Conservation (phyloP, 345 rosid genomes). For the Passiflora organensis region DNA sequence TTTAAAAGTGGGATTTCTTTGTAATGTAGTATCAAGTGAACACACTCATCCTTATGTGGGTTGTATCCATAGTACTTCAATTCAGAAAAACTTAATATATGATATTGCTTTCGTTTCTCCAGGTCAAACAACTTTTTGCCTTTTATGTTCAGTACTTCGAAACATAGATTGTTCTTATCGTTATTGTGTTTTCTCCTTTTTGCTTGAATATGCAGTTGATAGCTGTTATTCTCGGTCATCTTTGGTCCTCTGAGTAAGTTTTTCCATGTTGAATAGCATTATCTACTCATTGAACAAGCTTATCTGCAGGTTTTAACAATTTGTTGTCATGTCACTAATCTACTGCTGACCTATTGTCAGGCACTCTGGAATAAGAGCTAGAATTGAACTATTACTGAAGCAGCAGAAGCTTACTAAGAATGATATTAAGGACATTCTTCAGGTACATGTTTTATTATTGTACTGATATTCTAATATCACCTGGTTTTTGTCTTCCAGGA, state of each 20-base stretch:
- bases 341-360: slow-evolving; percentile 26
- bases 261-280: neutral
- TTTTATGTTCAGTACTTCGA: too few species aligned
- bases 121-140: too few species aligned
- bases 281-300: slow-evolving; percentile 3
- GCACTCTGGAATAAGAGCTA: slow-evolving; percentile 66
- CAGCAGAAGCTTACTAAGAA: slow-evolving; percentile 80
- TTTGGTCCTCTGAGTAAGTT: slow-evolving; percentile 97
- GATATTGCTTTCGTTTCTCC: too few species aligned
- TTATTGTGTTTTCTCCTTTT: slow-evolving; percentile 1
- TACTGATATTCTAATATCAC: slow-evolving; percentile 1
- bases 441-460: slow-evolving; percentile 40
- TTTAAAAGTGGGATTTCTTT: too few species aligned
- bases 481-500: too few species aligned
- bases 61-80: too few species aligned
- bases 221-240: slow-evolving; percentile 80
- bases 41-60: too few species aligned
- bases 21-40: too few species aligned
- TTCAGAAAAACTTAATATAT: too few species aligned
- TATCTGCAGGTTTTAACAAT: neutral
- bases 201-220: slow-evolving; percentile 55
- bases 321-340: too few species aligned
- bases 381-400: slow-evolving; percentile 82
- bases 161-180: neutral
- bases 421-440: slow-evolving; percentile 71